Evolutionary conservation across 768 basidiomycete genomes (phyloP), one percentile per base, ranked within the genome.

Genomic region (Terana coerulea): DNA sequence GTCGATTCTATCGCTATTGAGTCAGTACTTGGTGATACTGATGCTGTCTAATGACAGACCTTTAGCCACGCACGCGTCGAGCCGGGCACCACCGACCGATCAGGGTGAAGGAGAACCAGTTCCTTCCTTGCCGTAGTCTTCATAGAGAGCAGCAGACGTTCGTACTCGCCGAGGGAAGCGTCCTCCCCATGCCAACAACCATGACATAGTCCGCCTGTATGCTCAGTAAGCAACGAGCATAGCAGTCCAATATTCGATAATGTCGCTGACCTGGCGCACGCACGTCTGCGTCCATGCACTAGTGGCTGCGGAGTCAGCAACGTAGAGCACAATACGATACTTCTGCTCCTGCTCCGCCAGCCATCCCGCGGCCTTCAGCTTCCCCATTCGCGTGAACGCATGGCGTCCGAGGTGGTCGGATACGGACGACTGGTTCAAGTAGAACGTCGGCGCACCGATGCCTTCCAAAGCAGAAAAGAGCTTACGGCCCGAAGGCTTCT

Each of bases 41-140:
- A n/a, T n/a, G n/a, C n/a, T n/a, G n/a, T n/a, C n/a, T n/a, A n/a
- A n/a, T n/a, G 41, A 61, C 68, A 29, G 51, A 91, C 93, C 78
- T 93, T 92, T 46, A 99, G 75, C 95, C 97, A 99, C 66, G 90
- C 88, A 35, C 95, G 80, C 31, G 97, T 99, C 8, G 90, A 94
- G 2, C 95, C 95, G 3, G 94, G 86, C 8, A 79, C 72, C 3
- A 98, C 91, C 19, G 84, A 85, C 33, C 94, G 84, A 63, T 97
- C 91, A 2, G 94, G 86, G 62, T 99, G 97, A 9, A 99, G 75
- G 4, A 99, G 75, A 4, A 99, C 86, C 24, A 99, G 80, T 65
- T 99, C 97, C 69, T 98, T 98, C 49, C 97, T 75, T n/a, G 95
- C 97, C 0, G 95, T 98, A 0, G 95, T 98, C 73, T 98, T 98